phyloP scores from a whole-genome alignment of 441 rosid species.

The Euphorbia celastroides region DNA sequence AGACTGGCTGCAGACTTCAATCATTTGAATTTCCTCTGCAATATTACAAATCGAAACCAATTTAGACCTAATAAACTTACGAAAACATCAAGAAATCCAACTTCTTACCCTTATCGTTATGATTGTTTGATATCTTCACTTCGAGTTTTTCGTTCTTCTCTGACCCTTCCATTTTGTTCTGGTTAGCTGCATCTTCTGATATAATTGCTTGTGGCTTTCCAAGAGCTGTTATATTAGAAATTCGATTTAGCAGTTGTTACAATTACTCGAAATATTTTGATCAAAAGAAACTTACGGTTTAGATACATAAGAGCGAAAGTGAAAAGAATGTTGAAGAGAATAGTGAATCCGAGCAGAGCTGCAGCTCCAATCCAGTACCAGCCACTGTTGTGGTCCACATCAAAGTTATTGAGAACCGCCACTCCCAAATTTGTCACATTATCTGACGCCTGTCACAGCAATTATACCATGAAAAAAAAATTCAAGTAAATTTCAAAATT shows the following conservation, averaged over 20 bases:
- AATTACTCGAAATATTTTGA: not conserved
- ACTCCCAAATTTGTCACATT: conserved; percentile 37
- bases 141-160: not conserved
- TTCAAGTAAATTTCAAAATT: too few relatives aligned
- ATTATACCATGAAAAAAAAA: not conserved
- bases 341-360: conserved; percentile 49
- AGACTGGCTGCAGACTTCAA: not conserved
- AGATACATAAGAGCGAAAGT: conserved; percentile 60
- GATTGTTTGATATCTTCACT: not conserved
- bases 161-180: not conserved
- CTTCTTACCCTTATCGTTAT: not conserved
- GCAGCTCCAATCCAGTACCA: conserved; percentile 87
- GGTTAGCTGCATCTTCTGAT: conserved; percentile 44
- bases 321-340: conserved; percentile 63
- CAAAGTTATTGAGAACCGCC: conserved; percentile 43
- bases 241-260: conserved; percentile 5
- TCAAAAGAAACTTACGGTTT: conserved; percentile 48
- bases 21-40: conserved; percentile 1
- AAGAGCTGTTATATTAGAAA: conserved; percentile 35
- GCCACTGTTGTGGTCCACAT: conserved; percentile 36
- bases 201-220: conserved; percentile 65
- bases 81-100: not conserved
- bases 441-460: conserved; percentile 40
- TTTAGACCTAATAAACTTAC: not conserved
- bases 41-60: not conserved